A percentile compares a stretch with the other conserved stretches of the same genome.
Conservation (phyloP, 202 grass and related monocot genomes). For the Setaria viridis region DNA sequence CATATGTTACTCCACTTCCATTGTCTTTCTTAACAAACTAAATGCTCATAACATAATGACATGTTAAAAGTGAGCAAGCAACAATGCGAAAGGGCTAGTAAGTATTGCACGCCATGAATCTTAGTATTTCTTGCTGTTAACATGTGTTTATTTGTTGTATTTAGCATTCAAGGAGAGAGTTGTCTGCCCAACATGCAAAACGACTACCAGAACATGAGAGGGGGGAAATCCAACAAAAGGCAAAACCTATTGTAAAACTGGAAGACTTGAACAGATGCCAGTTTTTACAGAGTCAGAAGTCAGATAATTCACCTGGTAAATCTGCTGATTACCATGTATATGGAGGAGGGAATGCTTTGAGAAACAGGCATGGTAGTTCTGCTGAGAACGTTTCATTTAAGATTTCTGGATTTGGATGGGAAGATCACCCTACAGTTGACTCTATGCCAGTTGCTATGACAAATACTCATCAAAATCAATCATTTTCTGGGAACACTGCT, state of each 20-base stretch:
- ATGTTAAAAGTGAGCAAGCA: constrained; percentile 26
- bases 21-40: constrained; percentile 16
- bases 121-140: constrained; percentile 27
- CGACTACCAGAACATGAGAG: constrained; percentile 59
- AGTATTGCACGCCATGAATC: neutral
- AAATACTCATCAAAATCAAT: constrained; percentile 26
- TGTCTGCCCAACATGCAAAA: constrained; percentile 65
- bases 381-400: constrained; percentile 2
- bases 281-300: constrained; percentile 24
- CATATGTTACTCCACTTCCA: neutral
- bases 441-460: constrained; percentile 1
- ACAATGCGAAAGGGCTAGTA: constrained; percentile 1
- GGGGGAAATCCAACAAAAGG: constrained; percentile 55
- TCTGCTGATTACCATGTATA: constrained; percentile 36
- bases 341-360: constrained; percentile 21
- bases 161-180: constrained; percentile 65
- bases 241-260: constrained; percentile 35
- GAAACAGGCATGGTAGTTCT: constrained; percentile 5
- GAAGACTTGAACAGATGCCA: constrained; percentile 59
- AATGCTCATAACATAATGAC: constrained; percentile 18
- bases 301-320: constrained; percentile 43
- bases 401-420: neutral
- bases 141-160: constrained; percentile 45
- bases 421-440: neutral
- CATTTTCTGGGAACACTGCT: constrained; percentile 5